Evolutionary conservation across 371 early-diverging fungal genomes (phyloP).

Genomic region (Funneliformis caledonium): DNA sequence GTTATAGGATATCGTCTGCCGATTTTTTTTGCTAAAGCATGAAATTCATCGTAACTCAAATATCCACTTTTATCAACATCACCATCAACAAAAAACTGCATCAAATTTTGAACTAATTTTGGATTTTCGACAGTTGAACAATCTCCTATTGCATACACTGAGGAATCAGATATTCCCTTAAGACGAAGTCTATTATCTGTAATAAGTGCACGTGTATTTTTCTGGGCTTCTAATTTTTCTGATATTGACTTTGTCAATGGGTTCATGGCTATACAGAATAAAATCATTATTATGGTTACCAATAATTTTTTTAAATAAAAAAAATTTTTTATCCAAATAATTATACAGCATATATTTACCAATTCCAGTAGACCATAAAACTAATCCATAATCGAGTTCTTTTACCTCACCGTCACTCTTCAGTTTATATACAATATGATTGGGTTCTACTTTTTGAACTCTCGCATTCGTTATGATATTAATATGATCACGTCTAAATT

Average conservation of each 20-base stretch:
- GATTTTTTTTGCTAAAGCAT: slow-evolving; percentile 48
- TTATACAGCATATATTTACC: slow-evolving; percentile 49
- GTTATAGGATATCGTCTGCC: slow-evolving; percentile 57
- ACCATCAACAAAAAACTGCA: slow-evolving; percentile 56
- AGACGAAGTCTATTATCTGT: slow-evolving; percentile 76
- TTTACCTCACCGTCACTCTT: slow-evolving; percentile 52
- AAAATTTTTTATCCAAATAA: not conserved
- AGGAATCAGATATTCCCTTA: slow-evolving; percentile 61
- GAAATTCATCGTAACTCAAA: slow-evolving; percentile 59
- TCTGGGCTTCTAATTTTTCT: slow-evolving; percentile 58
- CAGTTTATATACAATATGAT: slow-evolving; percentile 55
- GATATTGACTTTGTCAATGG: slow-evolving; percentile 63
- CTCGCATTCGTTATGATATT: slow-evolving; percentile 74
- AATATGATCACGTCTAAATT: slow-evolving; percentile 77
- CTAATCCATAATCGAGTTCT: slow-evolving; percentile 70
- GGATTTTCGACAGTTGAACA: slow-evolving; percentile 83
- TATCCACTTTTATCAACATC: slow-evolving; percentile 60
- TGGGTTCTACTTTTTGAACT: slow-evolving; percentile 63
- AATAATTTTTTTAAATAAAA: not conserved
- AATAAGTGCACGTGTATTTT: slow-evolving; percentile 67
- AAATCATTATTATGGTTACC: not conserved
- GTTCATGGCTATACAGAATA: slow-evolving; percentile 55
- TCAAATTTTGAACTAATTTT: slow-evolving; percentile 59
- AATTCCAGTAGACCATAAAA: slow-evolving; percentile 89
- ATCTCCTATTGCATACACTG: slow-evolving; percentile 87